Conservation (phyloP, 2,329 filamentous ascomycete genomes). For the Epichloe bromicola region DNA sequence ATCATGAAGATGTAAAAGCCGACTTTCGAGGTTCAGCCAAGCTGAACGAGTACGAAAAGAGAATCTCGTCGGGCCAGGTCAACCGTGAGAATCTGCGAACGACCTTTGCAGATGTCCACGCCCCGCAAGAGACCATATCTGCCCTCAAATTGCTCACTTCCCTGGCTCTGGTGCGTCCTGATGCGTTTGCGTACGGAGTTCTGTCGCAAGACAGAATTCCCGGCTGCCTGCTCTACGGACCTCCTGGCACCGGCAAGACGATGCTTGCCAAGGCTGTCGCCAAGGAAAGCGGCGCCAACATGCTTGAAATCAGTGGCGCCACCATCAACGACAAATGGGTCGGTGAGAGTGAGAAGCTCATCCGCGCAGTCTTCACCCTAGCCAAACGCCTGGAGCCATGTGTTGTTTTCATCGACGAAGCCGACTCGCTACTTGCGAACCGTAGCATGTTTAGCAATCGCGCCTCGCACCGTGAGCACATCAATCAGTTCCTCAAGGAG, state of each 20-base stretch:
- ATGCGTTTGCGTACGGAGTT: constrained; percentile 94
- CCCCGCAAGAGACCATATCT: constrained; percentile 68
- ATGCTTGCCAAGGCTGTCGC: constrained; percentile 56
- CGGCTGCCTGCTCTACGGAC: constrained; percentile 77
- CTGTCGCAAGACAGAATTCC: constrained; percentile 83
- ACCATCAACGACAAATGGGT: constrained; percentile 95
- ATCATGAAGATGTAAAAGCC: constrained; percentile 17
- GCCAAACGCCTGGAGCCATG: constrained; percentile 86
- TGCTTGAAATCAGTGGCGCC: constrained; percentile 80
- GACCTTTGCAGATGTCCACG: constrained; percentile 80
- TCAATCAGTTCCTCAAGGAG: constrained; percentile 93
- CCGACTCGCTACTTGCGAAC: constrained; percentile 79
- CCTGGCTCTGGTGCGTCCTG: constrained; percentile 72
- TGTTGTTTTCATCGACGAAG: constrained; percentile 94
- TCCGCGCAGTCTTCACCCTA: constrained; percentile 79
- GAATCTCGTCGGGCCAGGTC: constrained; percentile 68
- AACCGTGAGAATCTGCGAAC: constrained; percentile 71
- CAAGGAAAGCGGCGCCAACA: constrained; percentile 54
- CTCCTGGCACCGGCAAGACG: constrained; percentile 68
- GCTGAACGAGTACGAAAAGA: constrained; percentile 68
- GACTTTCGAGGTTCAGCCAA: constrained; percentile 21
- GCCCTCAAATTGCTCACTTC: constrained; percentile 82
- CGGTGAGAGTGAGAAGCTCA: constrained; percentile 91
- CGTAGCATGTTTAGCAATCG: constrained; percentile 53
- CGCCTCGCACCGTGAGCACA: constrained; percentile 69